Base-by-base conservation (phyloP, 1,139 yeast species). In the Geotrichum restrictum region DNA sequence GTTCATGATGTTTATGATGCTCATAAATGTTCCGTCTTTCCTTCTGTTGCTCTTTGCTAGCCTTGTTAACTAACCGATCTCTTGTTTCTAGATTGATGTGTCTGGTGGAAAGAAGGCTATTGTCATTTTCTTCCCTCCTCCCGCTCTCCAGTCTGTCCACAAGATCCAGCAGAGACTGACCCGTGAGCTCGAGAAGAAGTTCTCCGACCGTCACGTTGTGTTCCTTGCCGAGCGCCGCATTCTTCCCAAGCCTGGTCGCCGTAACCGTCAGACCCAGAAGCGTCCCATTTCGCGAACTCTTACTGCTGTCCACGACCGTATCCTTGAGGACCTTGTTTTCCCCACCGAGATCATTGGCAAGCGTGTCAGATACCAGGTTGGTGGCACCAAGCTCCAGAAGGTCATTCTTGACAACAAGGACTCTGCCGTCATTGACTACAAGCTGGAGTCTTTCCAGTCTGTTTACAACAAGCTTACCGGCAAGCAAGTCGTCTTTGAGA, bases 231-330 rank as follows among this genome's bases (percentile, higher is more conserved):
- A 93, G 83, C 89, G 98, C 83, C 91, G 97, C 83, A 93, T 93
- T 80, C 83, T 94, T 75, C 97, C 98, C 81, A 91, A 89, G 84
- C 88, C 88, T 72, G 70, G 72, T 61, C 71, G 73, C 59, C 82
- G 82, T 70, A 83, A 96, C 61, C 87, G 91, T 83, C 86, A 85
- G 77, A 80, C 78, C 70, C 98, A 93, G 83, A 91, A 93, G 93
- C 93, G 98, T 84, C 98, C 98, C 77, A 88, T 96, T 83, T 91
- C 98, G 71, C 89, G 98, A 86, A 93, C 98, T 72, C 84, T 93
- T 78, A 84, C 97, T 70, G 89, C 98, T 72, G 98, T 93, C 68
- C 98, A 93, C 79, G 98, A 93, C 81, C 88, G 89, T 78, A 81
- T 93, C 79, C 88, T 93, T 77, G 98, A 93, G 79, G 98, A 93